Base-by-base conservation (phyloP, 2,329 filamentous ascomycete genomes). In the Cladosporium sp. region DNA sequence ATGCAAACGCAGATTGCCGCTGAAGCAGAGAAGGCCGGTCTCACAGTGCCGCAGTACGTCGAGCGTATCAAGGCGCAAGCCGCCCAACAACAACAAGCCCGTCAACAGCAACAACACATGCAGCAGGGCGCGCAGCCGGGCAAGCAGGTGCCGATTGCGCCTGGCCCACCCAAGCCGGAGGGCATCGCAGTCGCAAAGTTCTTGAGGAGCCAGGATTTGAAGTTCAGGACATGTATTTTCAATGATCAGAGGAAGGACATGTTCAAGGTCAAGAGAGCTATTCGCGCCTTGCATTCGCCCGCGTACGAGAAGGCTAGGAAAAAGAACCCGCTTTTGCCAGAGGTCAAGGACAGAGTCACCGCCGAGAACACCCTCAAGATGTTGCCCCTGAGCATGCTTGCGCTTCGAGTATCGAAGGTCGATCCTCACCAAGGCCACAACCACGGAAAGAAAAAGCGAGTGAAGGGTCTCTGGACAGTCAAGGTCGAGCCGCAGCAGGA, bases 241-340 rank as follows among this genome's bases (percentile, higher is more conserved):
- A 91, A 96, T 58, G 93, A 93, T 62, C 91, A 96, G 77, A 82
- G 93, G 63, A 97, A 95, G 73, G 92, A 98, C 58, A 94, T 98
- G 88, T 97, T 98, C 72, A 86, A 85, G 78, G 93, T 98, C 68
- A 97, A 97, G 78, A 88, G 93, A 67, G 93, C 93, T 35, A 85
- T 98, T 55, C 87, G 93, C 61, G 90, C 88, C 22, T 79, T 98
- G 48, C 78, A 95, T 69, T 93, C 90, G 18, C 86, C 88, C 43
- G 90, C 86, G 35, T 98, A 98, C 72, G 80, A 83, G 60, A 95
- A 95, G 75, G 89, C 89, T 52, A 73, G 85, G 64, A 85, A 85
- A 68, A 95, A 95, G 82, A 93, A 95, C 72, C 82, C 89, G 5
- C 80, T 89, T 39, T 83, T 97, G 4, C 93, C 93, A 29, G 84